These are phyloP conservation scores for Penicillium nucicola DNA, from an alignment of 495 filamentous ascomycete species.

Conservation along the genomic window DNA sequence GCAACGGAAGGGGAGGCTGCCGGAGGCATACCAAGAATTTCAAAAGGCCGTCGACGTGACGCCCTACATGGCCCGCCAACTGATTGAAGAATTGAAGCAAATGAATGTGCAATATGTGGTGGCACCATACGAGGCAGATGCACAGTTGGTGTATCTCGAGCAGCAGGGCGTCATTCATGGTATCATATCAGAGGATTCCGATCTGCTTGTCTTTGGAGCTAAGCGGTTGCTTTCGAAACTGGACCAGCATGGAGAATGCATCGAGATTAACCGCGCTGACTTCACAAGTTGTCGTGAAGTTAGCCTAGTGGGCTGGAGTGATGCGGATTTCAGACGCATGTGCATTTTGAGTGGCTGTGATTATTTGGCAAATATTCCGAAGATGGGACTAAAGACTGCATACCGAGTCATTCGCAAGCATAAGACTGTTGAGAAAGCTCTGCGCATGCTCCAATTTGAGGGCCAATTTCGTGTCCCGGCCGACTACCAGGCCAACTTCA, in stretches of 20 bases:
- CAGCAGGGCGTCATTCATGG: constrained; percentile 75
- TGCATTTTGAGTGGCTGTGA: constrained; percentile 98
- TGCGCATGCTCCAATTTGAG: constrained; percentile 81
- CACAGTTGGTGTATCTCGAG: constrained; percentile 93
- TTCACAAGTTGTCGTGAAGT: constrained; percentile 87
- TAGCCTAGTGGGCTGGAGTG: constrained; percentile 86
- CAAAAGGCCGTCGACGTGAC: constrained; percentile 97
- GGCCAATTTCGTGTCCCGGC: constrained; percentile 75
- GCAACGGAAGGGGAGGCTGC: constrained; percentile 70
- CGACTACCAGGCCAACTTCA: constrained; percentile 74
- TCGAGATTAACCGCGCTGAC: constrained; percentile 83
- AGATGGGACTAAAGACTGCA: constrained; percentile 90
- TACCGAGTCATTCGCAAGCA: constrained; percentile 86
- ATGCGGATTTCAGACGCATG: constrained; percentile 89
- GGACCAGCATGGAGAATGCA: constrained; percentile 86
- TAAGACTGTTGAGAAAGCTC: constrained; percentile 77
- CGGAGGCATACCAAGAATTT: constrained; percentile 80
- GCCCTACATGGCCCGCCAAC: constrained; percentile 85
- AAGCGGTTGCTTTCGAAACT: constrained; percentile 89
- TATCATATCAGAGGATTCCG: constrained; percentile 95
- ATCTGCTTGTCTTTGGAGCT: constrained; percentile 92
- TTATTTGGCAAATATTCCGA: constrained; percentile 78
- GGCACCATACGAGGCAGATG: constrained; percentile 96
- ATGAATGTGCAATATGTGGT: constrained; percentile 82
- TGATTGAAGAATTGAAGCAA: constrained; percentile 89